Conservation (phyloP, 306 rosid species). For the Dicorynia guianensis region DNA sequence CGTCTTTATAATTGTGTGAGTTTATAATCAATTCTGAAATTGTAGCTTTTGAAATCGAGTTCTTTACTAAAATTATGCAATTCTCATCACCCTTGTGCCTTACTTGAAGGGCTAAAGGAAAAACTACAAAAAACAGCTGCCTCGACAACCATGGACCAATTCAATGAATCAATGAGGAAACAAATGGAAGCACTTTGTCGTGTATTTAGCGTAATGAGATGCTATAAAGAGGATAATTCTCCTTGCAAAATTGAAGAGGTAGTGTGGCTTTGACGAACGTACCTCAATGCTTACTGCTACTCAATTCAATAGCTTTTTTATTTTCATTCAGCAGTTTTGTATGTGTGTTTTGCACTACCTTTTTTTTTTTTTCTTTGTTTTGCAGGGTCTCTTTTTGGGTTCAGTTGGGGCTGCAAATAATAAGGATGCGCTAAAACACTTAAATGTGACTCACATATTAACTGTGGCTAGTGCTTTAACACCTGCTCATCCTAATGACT, state of each 20-base stretch:
- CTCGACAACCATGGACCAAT: slow-evolving; percentile 40
- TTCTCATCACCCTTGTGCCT: slow-evolving; percentile 15
- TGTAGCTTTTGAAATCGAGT: slow-evolving; percentile 8
- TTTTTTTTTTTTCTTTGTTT: slow-evolving; percentile 16
- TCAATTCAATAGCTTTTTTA: neutral
- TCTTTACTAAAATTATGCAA: neutral
- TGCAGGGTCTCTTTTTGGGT: slow-evolving; percentile 85
- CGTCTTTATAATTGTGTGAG: neutral
- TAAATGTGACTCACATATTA: slow-evolving; percentile 75
- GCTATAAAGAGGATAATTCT: slow-evolving; percentile 50
- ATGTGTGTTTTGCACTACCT: no score
- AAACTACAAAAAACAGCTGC: slow-evolving; percentile 26
- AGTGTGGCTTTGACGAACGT: slow-evolving; percentile 5
- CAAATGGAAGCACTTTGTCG: slow-evolving; percentile 47
- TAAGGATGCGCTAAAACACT: slow-evolving; percentile 58
- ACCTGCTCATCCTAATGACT: slow-evolving; percentile 66
- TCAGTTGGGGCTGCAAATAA: slow-evolving; percentile 72
- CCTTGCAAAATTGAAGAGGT: slow-evolving; percentile 83
- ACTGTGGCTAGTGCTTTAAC: slow-evolving; percentile 61
- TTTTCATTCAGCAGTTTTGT: slow-evolving; percentile 15
- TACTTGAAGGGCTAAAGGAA: slow-evolving; percentile 14
- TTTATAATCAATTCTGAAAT: neutral
- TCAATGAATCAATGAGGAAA: slow-evolving; percentile 50
- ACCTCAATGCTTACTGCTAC: neutral
- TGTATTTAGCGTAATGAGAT: slow-evolving; percentile 32